Conservation (phyloP, 108 stramenopile species). For the Cyclostephanos tholiformis region DNA sequence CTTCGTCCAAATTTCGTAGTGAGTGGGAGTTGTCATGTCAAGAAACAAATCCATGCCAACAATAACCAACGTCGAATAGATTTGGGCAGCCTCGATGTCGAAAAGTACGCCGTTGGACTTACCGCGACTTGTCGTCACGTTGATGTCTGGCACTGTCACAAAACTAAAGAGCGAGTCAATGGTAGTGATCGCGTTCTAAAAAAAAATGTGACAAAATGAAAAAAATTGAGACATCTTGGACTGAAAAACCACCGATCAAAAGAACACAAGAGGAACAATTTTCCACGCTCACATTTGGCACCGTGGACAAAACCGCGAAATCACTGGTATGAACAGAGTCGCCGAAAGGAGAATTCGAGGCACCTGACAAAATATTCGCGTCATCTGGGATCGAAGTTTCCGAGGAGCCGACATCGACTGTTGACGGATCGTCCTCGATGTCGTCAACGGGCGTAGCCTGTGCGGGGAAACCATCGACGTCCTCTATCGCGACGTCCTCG, state of each 20-base stretch:
- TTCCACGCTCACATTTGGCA: background rate
- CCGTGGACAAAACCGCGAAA: background rate
- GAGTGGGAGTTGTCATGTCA: conserved; percentile 4
- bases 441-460: too few species aligned
- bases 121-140: background rate
- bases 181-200: background rate
- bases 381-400: too few species aligned
- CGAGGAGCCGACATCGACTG: too few species aligned
- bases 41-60: conserved; percentile 14
- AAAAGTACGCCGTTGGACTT: conserved; percentile 13
- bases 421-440: too few species aligned
- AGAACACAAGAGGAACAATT: too few species aligned
- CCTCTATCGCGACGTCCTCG: too few species aligned
- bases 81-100: background rate
- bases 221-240: too few species aligned
- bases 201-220: too few species aligned
- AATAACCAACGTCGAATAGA: background rate
- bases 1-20: conserved; percentile 19
- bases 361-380: too few species aligned
- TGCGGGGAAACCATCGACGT: too few species aligned
- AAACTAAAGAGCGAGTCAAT: conserved; percentile 4
- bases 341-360: too few species aligned
- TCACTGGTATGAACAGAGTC: background rate
- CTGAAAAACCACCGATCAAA: too few species aligned
- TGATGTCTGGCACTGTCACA: background rate